A percentile compares a stretch with the other conserved stretches of the same genome.
Evolutionary conservation across 129 eudicot species (phyloP).

Genomic region (Flaveria brownii): DNA sequence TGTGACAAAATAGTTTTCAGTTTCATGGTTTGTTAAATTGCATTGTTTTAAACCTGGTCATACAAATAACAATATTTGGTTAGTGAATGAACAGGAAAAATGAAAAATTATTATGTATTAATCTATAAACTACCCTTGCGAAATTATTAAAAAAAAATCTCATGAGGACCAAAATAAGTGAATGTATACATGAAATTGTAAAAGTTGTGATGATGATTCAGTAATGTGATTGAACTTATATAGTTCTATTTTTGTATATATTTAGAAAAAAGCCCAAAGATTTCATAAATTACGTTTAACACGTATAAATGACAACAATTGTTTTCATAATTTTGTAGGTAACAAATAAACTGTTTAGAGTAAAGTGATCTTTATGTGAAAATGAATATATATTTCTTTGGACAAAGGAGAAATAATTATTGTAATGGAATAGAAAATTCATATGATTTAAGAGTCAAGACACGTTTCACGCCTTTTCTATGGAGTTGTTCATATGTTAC

Average conservation of each 20-base stretch:
- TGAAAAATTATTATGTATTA: neutral
- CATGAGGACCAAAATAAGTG: neutral
- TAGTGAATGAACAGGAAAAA: neutral
- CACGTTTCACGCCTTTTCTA: constrained; percentile 13
- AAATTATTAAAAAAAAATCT: neutral
- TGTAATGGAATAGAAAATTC: neutral
- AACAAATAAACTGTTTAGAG: neutral
- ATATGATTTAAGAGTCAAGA: neutral
- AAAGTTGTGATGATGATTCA: neutral
- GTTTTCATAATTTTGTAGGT: neutral
- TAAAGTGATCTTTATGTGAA: neutral
- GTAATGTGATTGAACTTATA: neutral
- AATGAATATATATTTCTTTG: neutral
- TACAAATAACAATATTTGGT: neutral
- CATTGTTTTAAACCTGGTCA: neutral
- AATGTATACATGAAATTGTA: neutral
- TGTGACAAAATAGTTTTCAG: neutral
- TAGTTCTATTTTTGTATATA: no score
- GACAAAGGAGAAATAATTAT: neutral
- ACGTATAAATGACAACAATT: no score
- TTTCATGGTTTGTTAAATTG: neutral
- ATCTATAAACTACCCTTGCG: neutral
- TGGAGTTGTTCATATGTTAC: constrained; percentile 31
- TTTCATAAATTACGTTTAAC: no score
- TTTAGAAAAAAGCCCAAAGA: no score